Percentiles rank a stretch among this genome's conserved stretches.
Evolutionary conservation across 257 asterid species (phyloP).

Genomic region (Ballota nigra): DNA sequence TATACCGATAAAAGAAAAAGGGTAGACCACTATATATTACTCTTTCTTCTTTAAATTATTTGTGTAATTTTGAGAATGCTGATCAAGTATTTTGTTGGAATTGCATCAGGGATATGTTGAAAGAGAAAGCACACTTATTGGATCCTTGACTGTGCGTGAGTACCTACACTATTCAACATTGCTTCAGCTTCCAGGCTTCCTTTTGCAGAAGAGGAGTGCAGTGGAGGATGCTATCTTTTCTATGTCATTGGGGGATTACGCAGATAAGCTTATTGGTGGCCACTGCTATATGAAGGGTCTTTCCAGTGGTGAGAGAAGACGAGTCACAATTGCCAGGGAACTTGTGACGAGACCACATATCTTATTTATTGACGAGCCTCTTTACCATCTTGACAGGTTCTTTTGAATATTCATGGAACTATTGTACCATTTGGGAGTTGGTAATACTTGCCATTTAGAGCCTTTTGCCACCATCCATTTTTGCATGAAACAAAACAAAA

Average conservation of each 20-base stretch:
- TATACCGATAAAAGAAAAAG: no score
- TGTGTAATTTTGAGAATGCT: conserved; percentile 10
- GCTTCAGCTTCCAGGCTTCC: conserved; percentile 96
- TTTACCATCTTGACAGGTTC: conserved; percentile 97
- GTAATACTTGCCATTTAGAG: not conserved
- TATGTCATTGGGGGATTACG: conserved; percentile 92
- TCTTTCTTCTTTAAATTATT: not conserved
- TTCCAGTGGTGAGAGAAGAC: conserved; percentile 88
- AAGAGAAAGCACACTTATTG: conserved; percentile 86
- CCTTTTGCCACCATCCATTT: not conserved
- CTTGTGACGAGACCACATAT: conserved; percentile 93
- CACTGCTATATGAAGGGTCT: conserved; percentile 95
- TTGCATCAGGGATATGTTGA: conserved; percentile 81
- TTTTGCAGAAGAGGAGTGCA: conserved; percentile 61
- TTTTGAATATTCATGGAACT: not conserved
- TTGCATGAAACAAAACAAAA: not conserved
- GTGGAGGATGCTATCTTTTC: conserved; percentile 90
- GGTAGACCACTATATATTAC: not conserved
- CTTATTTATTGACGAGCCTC: conserved; percentile 94
- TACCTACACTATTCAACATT: conserved; percentile 93
- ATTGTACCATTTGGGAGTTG: not conserved
- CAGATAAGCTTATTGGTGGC: conserved; percentile 92
- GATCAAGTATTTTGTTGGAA: conserved; percentile 19
- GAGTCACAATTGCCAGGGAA: conserved; percentile 95
- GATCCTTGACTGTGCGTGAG: conserved; percentile 98